phyloP scores from a whole-genome alignment of 768 basidiomycete genomes.

The Terana coerulea region DNA sequence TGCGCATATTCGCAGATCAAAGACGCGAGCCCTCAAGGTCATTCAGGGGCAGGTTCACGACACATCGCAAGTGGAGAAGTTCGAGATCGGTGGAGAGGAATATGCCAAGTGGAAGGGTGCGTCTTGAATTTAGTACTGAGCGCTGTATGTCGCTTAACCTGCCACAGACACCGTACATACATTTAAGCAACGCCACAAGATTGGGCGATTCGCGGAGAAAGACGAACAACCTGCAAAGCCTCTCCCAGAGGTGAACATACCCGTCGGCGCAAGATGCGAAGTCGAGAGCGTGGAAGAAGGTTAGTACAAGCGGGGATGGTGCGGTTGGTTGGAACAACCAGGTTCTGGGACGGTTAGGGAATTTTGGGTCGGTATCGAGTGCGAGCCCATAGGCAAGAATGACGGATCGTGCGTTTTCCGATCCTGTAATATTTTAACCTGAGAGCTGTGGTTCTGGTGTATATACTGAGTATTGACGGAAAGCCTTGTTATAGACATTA shows the following conservation, averaged over 20 bases:
- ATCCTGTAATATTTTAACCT: background rate
- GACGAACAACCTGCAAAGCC: constrained; percentile 25
- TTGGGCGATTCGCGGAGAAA: constrained; percentile 81
- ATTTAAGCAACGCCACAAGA: constrained; percentile 81
- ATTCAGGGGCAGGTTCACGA: constrained; percentile 83
- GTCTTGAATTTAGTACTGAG: no score
- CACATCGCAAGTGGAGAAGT: constrained; percentile 85
- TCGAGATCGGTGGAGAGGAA: constrained; percentile 77
- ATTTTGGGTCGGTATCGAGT: constrained; percentile 89
- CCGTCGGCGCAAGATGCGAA: constrained; percentile 75
- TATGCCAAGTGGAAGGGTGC: constrained; percentile 79
- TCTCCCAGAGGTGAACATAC: constrained; percentile 41
- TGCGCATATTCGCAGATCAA: constrained; percentile 44
- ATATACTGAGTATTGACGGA: no score
- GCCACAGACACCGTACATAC: constrained; percentile 78
- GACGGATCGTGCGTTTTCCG: constrained; percentile 77
- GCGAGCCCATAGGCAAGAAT: constrained; percentile 93
- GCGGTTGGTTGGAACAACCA: constrained; percentile 79
- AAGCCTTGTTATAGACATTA: no score
- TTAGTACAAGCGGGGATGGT: constrained; percentile 74
- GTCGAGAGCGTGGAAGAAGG: constrained; percentile 69
- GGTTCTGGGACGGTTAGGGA: constrained; percentile 62
- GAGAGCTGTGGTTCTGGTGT: constrained; percentile 45
- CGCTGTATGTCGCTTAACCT: no score
- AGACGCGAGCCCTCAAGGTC: constrained; percentile 69